A percentile compares a stretch with the other conserved stretches of the same genome.
These are phyloP conservation scores for Fraxinus excelsior DNA, from an alignment of 257 asterid species.

Conservation along the genomic window DNA sequence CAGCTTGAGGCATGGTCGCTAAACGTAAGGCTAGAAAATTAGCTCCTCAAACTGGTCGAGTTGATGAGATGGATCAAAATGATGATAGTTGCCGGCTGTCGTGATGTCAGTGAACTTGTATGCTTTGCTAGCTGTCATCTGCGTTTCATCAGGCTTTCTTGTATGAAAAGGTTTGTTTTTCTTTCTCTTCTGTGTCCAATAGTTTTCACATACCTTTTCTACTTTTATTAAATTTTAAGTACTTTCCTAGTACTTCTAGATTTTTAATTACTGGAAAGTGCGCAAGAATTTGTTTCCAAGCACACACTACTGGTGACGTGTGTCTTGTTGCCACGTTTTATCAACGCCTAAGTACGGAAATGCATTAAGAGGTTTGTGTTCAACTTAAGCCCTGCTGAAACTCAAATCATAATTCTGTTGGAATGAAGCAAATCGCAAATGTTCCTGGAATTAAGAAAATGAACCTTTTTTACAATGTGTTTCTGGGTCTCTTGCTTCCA, in stretches of 20 bases:
- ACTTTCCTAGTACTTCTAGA: neutral
- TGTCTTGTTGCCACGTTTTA: neutral
- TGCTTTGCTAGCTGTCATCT: conserved; percentile 95
- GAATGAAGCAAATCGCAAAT: too few species aligned
- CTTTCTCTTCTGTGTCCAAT: conserved; percentile 7
- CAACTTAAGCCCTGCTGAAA: too few species aligned
- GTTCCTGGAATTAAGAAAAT: too few species aligned
- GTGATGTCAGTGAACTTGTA: conserved; percentile 88
- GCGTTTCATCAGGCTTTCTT: conserved; percentile 92
- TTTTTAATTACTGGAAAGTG: too few species aligned
- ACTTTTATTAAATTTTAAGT: too few species aligned
- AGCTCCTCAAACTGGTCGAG: conserved; percentile 49
- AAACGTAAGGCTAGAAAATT: conserved; percentile 72
- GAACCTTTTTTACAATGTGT: neutral
- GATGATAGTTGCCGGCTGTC: conserved; percentile 98
- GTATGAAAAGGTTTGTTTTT: conserved; percentile 67
- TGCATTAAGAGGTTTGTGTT: neutral
- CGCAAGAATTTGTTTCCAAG: too few species aligned
- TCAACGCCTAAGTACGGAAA: neutral
- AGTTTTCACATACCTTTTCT: neutral
- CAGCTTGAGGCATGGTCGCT: conserved; percentile 97
- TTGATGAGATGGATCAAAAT: conserved; percentile 76
- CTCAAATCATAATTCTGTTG: too few species aligned
- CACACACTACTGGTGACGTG: neutral
- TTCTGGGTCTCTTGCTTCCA: neutral